These are phyloP conservation scores for Fusarium armeniacum DNA, from an alignment of 2,329 filamentous ascomycete species.

Conservation along the genomic window DNA sequence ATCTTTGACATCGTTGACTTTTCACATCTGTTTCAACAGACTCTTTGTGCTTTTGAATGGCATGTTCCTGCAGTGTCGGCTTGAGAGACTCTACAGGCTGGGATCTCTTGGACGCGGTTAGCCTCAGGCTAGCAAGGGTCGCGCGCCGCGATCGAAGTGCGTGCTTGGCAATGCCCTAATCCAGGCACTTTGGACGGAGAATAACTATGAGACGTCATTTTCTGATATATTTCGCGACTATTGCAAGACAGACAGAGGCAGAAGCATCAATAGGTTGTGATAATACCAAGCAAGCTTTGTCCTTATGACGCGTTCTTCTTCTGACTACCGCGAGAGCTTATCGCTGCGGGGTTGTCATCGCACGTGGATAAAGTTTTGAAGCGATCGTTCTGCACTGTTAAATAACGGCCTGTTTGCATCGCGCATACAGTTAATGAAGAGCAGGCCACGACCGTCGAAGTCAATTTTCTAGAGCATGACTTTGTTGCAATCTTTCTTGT, in stretches of 20 bases:
- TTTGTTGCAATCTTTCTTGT: accelerated
- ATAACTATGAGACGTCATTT: not conserved
- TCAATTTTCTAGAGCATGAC: accelerated
- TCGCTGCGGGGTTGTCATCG: not conserved
- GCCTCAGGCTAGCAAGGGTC: not conserved
- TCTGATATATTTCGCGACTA: not conserved
- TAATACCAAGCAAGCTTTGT: too few species aligned
- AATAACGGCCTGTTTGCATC: not conserved
- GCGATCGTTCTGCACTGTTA: not conserved
- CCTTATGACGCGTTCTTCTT: not conserved
- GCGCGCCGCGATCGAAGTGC: not conserved
- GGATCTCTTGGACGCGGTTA: not conserved
- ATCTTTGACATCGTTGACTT: too few species aligned
- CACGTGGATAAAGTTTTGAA: not conserved
- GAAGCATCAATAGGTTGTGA: not conserved
- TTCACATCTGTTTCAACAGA: not conserved
- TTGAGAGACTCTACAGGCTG: not conserved
- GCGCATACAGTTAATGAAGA: not conserved
- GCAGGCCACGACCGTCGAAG: accelerated
- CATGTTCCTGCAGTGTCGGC: not conserved
- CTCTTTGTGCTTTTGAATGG: not conserved
- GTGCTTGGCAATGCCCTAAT: not conserved
- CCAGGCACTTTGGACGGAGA: too few species aligned
- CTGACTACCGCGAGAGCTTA: not conserved
- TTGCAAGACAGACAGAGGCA: not conserved